phyloP scores from a whole-genome alignment of 169 alveolate genomes.

The Plasmodium relictum region DNA sequence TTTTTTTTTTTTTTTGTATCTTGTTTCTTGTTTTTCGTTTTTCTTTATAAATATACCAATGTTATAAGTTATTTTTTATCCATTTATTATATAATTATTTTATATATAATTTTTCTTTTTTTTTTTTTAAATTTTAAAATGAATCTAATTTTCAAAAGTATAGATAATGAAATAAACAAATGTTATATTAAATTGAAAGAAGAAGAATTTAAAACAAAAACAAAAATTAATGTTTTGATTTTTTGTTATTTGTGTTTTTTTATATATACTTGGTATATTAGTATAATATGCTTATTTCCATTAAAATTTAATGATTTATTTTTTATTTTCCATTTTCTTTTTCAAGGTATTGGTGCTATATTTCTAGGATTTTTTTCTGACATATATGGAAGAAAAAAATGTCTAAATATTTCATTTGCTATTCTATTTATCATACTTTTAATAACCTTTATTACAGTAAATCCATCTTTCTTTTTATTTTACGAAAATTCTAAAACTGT shows the following conservation, averaged over 20 bases:
- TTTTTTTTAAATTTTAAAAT: neutral
- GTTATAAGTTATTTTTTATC: too few species aligned
- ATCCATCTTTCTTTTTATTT: constrained; percentile 9
- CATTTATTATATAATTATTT: too few species aligned
- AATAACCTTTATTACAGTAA: neutral
- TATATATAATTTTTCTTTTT: neutral
- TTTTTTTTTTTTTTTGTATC: too few species aligned
- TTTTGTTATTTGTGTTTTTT: constrained; percentile 23
- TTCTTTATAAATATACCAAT: neutral
- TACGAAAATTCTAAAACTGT: too few species aligned
- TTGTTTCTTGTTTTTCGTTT: too few species aligned
- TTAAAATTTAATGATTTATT: constrained; percentile 2
- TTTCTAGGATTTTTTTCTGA: constrained; percentile 32
- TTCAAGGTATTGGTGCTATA: constrained; percentile 46
- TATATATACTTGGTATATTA: constrained; percentile 26
- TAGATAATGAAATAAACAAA: neutral
- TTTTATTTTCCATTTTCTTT: constrained; percentile 10
- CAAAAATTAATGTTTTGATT: neutral
- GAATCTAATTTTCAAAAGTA: neutral
- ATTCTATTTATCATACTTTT: neutral
- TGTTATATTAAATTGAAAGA: constrained; percentile 1
- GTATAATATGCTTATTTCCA: constrained; percentile 27
- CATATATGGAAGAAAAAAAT: constrained; percentile 35
- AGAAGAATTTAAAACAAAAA: neutral
- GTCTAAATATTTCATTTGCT: constrained; percentile 21